These are phyloP conservation scores for Alternaria metachromatica DNA, from an alignment of 2,329 filamentous ascomycete species.

Conservation along the genomic window DNA sequence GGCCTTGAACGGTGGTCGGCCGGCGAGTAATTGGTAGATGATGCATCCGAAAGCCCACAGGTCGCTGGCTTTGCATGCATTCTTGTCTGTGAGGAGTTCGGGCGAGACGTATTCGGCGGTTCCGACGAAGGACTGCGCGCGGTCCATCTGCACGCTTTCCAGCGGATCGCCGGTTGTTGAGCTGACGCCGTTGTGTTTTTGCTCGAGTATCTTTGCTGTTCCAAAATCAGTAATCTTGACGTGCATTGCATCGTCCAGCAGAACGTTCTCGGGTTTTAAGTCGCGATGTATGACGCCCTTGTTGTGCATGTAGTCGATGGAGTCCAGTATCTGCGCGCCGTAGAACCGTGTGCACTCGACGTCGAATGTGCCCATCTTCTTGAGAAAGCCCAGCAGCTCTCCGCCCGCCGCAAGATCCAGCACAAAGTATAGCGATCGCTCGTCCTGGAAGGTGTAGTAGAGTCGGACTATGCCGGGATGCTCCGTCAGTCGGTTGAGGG, in stretches of 20 bases:
- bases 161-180: slow-evolving; percentile 55
- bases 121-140: slow-evolving; percentile 93
- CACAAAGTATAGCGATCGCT: slow-evolving; percentile 94
- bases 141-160: slow-evolving; percentile 69
- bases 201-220: slow-evolving; percentile 88
- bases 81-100: slow-evolving; percentile 95
- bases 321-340: slow-evolving; percentile 91
- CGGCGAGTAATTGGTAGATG: slow-evolving; percentile 92
- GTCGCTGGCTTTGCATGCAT: slow-evolving; percentile 96
- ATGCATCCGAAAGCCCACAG: slow-evolving; percentile 99
- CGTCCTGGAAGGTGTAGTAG: slow-evolving; percentile 99
- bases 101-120: slow-evolving; percentile 98
- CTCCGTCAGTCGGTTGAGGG: slow-evolving; percentile 91
- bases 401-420: slow-evolving; percentile 91
- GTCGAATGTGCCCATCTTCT: slow-evolving; percentile 93
- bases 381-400: slow-evolving; percentile 88
- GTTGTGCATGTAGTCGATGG: slow-evolving; percentile 97
- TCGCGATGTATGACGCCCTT: slow-evolving; percentile 96
- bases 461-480: slow-evolving; percentile 95
- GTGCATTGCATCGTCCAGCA: slow-evolving; percentile 94
- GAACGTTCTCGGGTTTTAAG: slow-evolving; percentile 94
- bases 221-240: slow-evolving; percentile 99
- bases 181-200: slow-evolving; percentile 50
- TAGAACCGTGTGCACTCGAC: slow-evolving; percentile 95
- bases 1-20: slow-evolving; percentile 95